Evolutionary conservation across 2,329 filamentous ascomycete genomes (phyloP).

Genomic region (Aspergillus sp.): DNA sequence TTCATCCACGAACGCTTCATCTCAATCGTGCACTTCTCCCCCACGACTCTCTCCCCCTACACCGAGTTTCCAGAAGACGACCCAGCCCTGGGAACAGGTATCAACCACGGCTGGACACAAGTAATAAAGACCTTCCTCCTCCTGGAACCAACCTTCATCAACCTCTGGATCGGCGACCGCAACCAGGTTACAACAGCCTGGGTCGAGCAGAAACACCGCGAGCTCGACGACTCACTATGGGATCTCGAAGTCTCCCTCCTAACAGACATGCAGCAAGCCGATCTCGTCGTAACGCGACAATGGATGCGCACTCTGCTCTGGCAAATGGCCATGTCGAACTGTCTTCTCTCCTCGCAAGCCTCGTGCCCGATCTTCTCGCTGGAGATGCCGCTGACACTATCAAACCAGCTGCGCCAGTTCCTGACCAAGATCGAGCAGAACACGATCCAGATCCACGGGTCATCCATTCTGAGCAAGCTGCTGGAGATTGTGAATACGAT

Average conservation of each 20-base stretch:
- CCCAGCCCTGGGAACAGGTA: constrained; percentile 36
- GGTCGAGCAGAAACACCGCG: constrained; percentile 48
- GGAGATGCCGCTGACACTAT: constrained; percentile 47
- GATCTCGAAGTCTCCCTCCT: constrained; percentile 39
- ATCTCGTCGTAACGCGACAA: constrained; percentile 52
- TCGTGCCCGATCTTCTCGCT: constrained; percentile 37
- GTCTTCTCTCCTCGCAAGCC: constrained; percentile 41
- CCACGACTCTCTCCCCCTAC: constrained; percentile 42
- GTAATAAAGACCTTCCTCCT: constrained; percentile 48
- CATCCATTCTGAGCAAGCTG: constrained; percentile 58
- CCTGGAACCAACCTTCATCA: constrained; percentile 46
- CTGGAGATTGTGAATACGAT: constrained; percentile 63
- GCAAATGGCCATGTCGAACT: constrained; percentile 52
- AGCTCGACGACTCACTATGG: constrained; percentile 43
- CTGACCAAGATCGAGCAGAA: constrained; percentile 43
- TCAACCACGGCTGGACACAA: constrained; percentile 46
- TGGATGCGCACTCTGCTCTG: constrained; percentile 52
- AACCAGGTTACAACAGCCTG: constrained; percentile 40
- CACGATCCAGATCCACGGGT: constrained; percentile 57
- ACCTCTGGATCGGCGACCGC: constrained; percentile 45
- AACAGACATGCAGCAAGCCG: constrained; percentile 48
- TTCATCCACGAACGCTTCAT: constrained; percentile 60
- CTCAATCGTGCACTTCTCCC: constrained; percentile 52
- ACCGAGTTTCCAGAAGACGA: constrained; percentile 42
- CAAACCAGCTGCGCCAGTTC: constrained; percentile 45